Base-by-base conservation (phyloP, 2,329 filamentous ascomycete species). In the Calonectria naviculata region DNA sequence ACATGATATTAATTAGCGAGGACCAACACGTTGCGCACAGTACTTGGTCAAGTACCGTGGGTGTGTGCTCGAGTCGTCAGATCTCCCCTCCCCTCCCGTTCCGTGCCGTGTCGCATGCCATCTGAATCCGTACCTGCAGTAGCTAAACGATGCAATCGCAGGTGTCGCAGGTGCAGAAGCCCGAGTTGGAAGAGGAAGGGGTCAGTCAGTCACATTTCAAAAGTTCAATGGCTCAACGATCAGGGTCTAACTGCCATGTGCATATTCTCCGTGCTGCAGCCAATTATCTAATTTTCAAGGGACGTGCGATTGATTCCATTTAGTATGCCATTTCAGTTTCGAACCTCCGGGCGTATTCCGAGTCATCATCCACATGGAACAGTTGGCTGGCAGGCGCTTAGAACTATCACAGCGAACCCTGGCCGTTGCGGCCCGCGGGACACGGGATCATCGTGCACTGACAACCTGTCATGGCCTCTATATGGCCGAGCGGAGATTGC, bases 61-160 rank as follows among this genome's bases (percentile, higher is more conserved):
- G 64, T 62, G 68, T 60, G 28, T 62, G 42, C 58, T 62, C 56
- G 24, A 46, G 47, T 58, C 46, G 56, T 34, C 41, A 63, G 38
- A 66, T 47, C 42, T 42, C 38, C 54, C 52, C 60, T 52, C 42
- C 52, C 54, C 56, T 70, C 21, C 42, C 63, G 62, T 63, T 62
- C 68, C 56, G 58, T 56, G 46, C 46, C 47, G 56, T 62, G 63
- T 70, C 56, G 56, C 68, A 67, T 64, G 68, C 24, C 60, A 64
- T 60, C 47, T 54, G 41, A 60, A 56, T 56, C 36, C 41, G 71
- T 67, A 70, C 71, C 71, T 72, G 71, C 71, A 72, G 67, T 70
- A 72, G 71, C 62, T 41, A 56, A 70, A 52, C 47, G 36, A 65
- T 71, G 58, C 36, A 58, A 67, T 67, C 29, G 28, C 36, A 44